Base-by-base conservation (phyloP, 768 basidiomycete genomes). In the Russula sp. region DNA sequence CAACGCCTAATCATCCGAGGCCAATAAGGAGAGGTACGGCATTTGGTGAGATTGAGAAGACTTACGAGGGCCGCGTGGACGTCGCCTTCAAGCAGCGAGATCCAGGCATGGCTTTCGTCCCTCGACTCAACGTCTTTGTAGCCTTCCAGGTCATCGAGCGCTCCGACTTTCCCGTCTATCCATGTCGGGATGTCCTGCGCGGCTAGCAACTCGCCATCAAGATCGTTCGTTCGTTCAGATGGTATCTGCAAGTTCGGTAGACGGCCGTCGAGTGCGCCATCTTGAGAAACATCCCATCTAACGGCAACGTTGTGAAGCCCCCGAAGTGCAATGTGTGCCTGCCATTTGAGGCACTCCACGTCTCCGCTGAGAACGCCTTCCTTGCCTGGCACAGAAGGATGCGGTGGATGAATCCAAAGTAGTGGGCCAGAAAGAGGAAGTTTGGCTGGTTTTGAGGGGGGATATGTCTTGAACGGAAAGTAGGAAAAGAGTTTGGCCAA, bases 321-420 rank as follows among this genome's bases (percentile, higher is more conserved):
- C 60, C 87, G 84, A 51, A 87, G 82, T 29, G 86, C 85, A 51
- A 89, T 77, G 67, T 87, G 91, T 0, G 91, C 88, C 72, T 93
- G 91, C 90, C 90, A 93, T 74, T 90, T 92, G 70, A 93, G 81
- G 71, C 90, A 93, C 67, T 92, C 89, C 67, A 92, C 85, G 73
- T 93, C 90, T 56, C 78, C 72, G 73, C 88, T 90, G 63, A 93
- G 80, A 3, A 75, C 67, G 53, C 68, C 66, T 46, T 54, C 70
- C 66, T 41, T 61, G 38, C 41, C 47, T 1, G 35, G 56, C n/a
- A 39, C 20, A 35, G 56, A 36, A 13, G 41, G 25, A 22, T 11
- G 25, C 2, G 84, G 85, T 22, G 83, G 80, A 16, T 76, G 76
- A 25, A 91, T 82, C 86, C 88, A 90, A 48, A 93, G 79, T 0